Evolutionary conservation across 2,329 filamentous ascomycete species (phyloP), one percentile per base, ranked within the genome.

Genomic region (Rutstroemia sp.): DNA sequence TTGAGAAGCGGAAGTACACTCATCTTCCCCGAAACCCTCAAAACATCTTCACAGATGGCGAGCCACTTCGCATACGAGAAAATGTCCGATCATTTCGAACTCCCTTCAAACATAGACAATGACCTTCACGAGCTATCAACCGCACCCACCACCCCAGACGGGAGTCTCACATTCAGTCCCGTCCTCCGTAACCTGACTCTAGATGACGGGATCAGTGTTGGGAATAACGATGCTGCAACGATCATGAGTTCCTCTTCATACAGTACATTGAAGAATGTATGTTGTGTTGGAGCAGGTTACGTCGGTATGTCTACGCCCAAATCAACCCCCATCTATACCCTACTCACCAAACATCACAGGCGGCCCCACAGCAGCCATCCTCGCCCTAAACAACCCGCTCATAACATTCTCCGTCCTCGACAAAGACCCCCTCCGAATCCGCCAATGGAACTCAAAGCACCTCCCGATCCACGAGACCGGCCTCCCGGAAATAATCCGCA

Each of bases 391-490:
- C 62, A 89, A 89, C 69, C 87, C 87, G 2, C 71, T 83, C 54
- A 78, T 90, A 63, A 77, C 76, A 48, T 85, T 92, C 42, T 88
- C 83, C 19, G 87, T 92, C n/a, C 83, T 91, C 38, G 88, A 92
- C 68, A 76, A 81, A 58, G 84, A 89, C 67, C 75, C 75, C 51
- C 72, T 69, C 40, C 81, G 87, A 47, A 89, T 92, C 60, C 77
- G 77, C 50, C 79, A 81, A 58, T 92, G 88, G 88, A 86, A 89
- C 64, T 88, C 87, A 1, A 75, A 78, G 46, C 79, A 86, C 61
- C 79, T 89, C 16, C 88, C 88, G 45, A 88, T 92, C 60, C 86
- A 88, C 70, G 88, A 92, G 71, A 85, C 86, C 0, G 86, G 84
- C 10, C 76, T 92, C 25, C 73, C 78, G 54, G 80, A 88, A 50